phyloP scores from a whole-genome alignment of 345 rosid genomes.

The Raphanus sativus region DNA sequence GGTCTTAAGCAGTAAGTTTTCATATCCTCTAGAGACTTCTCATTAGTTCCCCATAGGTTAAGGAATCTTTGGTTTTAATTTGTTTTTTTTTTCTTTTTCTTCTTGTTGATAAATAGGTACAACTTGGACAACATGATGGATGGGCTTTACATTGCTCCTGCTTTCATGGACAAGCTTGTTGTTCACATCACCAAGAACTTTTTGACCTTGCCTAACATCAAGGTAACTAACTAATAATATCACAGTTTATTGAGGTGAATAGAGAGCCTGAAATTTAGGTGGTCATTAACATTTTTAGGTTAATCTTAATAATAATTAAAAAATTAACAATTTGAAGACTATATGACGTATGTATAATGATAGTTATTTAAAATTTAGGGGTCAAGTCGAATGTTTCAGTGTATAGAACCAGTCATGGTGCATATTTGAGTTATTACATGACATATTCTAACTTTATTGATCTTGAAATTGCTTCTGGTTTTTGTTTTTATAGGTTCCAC shows the following conservation, averaged over 20 bases:
- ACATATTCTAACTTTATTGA: neutral
- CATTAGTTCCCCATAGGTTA: neutral
- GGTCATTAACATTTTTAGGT: too few relatives aligned
- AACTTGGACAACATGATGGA: constrained; percentile 78
- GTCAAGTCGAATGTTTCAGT: too few relatives aligned
- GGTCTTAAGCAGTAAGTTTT: constrained; percentile 70
- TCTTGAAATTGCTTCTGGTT: constrained; percentile 16
- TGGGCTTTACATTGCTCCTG: constrained; percentile 91
- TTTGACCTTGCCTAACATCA: constrained; percentile 87
- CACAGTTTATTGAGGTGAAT: too few relatives aligned
- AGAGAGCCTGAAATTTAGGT: too few relatives aligned
- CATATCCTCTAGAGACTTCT: neutral
- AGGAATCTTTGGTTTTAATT: neutral
- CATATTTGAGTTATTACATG: constrained; percentile 1
- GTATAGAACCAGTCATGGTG: too few relatives aligned
- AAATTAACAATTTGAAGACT: too few relatives aligned
- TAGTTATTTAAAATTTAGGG: too few relatives aligned
- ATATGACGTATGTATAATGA: too few relatives aligned
- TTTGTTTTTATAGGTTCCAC: constrained; percentile 58
- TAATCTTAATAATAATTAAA: too few relatives aligned
- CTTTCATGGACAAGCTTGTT: constrained; percentile 97
- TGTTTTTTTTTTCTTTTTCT: neutral
- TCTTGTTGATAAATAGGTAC: constrained; percentile 48
- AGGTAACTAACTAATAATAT: constrained; percentile 48
- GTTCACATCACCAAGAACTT: constrained; percentile 97